Percentiles rank a stretch among this genome's conserved stretches.
These are phyloP conservation scores for Phytophthora syringae DNA, from an alignment of 352 stramenopile species.

Conservation along the genomic window DNA sequence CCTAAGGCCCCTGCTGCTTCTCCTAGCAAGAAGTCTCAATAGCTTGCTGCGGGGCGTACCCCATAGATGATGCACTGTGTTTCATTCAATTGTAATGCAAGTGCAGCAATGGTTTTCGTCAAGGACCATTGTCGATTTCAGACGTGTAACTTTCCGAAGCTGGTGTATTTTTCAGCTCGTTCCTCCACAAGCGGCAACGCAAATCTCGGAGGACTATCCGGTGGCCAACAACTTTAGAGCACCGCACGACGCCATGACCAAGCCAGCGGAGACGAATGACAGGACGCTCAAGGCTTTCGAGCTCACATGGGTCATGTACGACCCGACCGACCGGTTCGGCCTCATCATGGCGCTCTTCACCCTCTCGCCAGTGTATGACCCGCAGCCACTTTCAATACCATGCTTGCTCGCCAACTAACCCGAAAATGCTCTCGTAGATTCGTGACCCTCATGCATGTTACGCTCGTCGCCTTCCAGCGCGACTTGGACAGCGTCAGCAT, in stretches of 20 bases:
- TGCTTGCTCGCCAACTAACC: background rate
- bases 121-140: background rate
- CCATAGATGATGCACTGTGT: background rate
- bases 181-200: too few species aligned
- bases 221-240: slow-evolving; percentile 5
- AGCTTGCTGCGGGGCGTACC: slow-evolving; percentile 1
- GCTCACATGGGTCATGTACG: slow-evolving; percentile 84
- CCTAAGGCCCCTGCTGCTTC: slow-evolving; percentile 17
- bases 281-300: slow-evolving; percentile 59
- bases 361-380: slow-evolving; percentile 73
- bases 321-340: slow-evolving; percentile 74
- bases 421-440: slow-evolving; percentile 47
- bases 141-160: too few species aligned
- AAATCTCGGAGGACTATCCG: slow-evolving; percentile 24
- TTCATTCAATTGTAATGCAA: background rate
- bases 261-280: slow-evolving; percentile 19
- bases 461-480: slow-evolving; percentile 79
- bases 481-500: slow-evolving; percentile 76
- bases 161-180: too few species aligned
- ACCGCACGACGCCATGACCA: slow-evolving; percentile 15
- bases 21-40: slow-evolving; percentile 39
- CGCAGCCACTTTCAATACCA: background rate
- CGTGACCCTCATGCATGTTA: slow-evolving; percentile 87
- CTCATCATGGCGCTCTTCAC: slow-evolving; percentile 75
- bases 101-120: background rate